These are phyloP conservation scores for Anthracocystis walkeri DNA, from an alignment of 1,284 basidiomycete species.

Conservation along the genomic window DNA sequence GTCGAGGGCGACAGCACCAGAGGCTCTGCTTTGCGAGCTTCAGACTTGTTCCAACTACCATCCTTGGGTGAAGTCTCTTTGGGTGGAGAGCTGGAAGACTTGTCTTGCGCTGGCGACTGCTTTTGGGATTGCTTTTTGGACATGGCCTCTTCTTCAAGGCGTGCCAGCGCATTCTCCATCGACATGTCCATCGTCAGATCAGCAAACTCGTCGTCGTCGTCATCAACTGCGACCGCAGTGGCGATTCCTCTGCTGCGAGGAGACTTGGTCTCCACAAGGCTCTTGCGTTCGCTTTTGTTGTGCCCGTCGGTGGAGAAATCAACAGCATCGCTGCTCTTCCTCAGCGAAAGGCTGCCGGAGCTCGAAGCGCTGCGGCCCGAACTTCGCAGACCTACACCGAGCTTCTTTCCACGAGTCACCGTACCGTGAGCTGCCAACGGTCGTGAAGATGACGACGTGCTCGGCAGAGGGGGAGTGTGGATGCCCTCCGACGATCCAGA, in stretches of 20 bases:
- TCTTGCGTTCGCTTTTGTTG: slow-evolving; percentile 5
- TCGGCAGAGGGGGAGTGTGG: slow-evolving; percentile 7
- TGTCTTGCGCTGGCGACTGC: slow-evolving; percentile 1
- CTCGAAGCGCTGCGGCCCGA: slow-evolving; percentile 22
- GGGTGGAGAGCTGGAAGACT: slow-evolving; percentile 1
- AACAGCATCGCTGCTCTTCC: slow-evolving; percentile 20
- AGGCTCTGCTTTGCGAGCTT: neutral
- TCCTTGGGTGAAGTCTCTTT: neutral
- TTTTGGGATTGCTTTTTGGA: slow-evolving; percentile 3
- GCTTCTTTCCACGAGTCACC: slow-evolving; percentile 19
- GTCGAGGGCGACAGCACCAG: slow-evolving; percentile 8
- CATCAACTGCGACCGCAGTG: slow-evolving; percentile 17
- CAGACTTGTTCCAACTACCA: neutral
- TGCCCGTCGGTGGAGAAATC: neutral
- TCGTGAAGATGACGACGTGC: slow-evolving; percentile 22
- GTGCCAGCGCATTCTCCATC: slow-evolving; percentile 24
- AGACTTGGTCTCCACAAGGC: slow-evolving; percentile 9
- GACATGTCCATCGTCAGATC: slow-evolving; percentile 31
- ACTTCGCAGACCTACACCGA: slow-evolving; percentile 24
- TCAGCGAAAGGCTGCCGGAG: slow-evolving; percentile 20
- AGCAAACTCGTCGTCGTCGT: slow-evolving; percentile 33
- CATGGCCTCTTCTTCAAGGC: slow-evolving; percentile 26
- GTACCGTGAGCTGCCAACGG: slow-evolving; percentile 15
- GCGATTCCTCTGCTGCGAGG: slow-evolving; percentile 33
- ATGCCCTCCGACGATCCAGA: slow-evolving; percentile 15